Percentiles rank a stretch among this genome's conserved stretches.
Conservation (phyloP, 441 rosid species). For the Sinapis alba region DNA sequence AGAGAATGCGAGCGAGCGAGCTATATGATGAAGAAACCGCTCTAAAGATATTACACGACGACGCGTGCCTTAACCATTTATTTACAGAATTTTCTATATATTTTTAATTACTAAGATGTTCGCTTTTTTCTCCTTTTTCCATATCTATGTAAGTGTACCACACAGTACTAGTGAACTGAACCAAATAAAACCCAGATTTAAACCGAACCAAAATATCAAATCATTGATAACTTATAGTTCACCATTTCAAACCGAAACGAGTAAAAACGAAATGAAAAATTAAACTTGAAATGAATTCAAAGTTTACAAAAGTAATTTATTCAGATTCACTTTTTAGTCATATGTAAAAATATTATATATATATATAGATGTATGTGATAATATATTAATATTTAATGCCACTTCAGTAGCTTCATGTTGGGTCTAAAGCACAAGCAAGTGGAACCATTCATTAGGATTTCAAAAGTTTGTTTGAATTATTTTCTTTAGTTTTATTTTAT, state of each 20-base stretch:
- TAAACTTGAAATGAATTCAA: too few species aligned
- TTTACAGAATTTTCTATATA: not conserved
- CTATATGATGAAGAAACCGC: constrained; percentile 35
- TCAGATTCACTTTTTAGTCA: too few species aligned
- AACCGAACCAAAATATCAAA: not conserved
- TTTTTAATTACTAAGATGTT: too few species aligned
- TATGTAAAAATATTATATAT: too few species aligned
- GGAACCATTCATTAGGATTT: not conserved
- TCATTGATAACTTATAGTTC: not conserved
- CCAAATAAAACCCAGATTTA: not conserved
- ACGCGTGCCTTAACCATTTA: constrained; percentile 37
- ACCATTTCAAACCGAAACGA: not conserved
- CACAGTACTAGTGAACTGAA: not conserved
- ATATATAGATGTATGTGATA: too few species aligned
- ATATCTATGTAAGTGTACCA: not conserved
- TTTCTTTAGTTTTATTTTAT: not conserved
- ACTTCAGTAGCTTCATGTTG: not conserved
- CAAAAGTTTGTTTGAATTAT: not conserved
- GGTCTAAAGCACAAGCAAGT: not conserved
- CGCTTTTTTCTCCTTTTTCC: not conserved
- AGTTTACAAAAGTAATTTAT: too few species aligned
- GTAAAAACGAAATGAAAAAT: not conserved
- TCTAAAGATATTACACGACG: constrained; percentile 24
- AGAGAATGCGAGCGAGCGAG: constrained; percentile 2
- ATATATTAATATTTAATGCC: not conserved